Evolutionary conservation across 164 flowering plant genomes (phyloP), one percentile per base, ranked within the genome.

Genomic region (Macadamia tetraphylla): DNA sequence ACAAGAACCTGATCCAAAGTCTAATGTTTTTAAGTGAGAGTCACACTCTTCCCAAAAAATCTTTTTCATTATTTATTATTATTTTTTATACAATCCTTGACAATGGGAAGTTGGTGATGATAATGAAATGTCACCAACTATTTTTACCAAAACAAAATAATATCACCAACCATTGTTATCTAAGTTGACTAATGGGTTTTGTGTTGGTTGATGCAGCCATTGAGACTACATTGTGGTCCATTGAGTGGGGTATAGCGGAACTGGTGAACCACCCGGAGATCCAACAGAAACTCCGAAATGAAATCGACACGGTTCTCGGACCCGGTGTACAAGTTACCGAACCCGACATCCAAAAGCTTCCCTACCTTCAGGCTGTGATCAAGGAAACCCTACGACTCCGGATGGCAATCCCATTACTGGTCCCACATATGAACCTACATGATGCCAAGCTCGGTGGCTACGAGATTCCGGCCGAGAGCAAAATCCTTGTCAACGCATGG

Each of bases 391-490:
- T 92, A 13, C 73, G 98, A 12, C 85, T 88, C 12, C 78, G 96
- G 1, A 90, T 88, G 98, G 96, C 96, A 0, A 90, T 92, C 61
- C 98, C 98, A 0, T 87, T 92, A 7, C 79, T 92, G n/a, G 96
- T 90, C 62, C 98, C 98, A 0, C 96, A 90, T 91, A 90, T 90
- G 96, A 90, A 90, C 85, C 90, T 92, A 60, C 78, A 90, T 44
- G 91, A 92, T 3, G 94, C 96, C 3, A 92, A 88, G 82, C 92
- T 92, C 17, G 79, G 71, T 0, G 91, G 94, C 12, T 90, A 73
- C 49, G 96, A 92, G 75, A 85, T 92, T 58, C 98, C 94, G 0
- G 98, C 98, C 0, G 98, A 90, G 81, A 90, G 94, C 90, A 92
- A 88, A 69, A 79, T 92, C 73, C 73, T 90, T n/a, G 98, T 92